Base-by-base conservation (phyloP, 371 early-diverging fungal genomes). In the Smittium mucronatum region DNA sequence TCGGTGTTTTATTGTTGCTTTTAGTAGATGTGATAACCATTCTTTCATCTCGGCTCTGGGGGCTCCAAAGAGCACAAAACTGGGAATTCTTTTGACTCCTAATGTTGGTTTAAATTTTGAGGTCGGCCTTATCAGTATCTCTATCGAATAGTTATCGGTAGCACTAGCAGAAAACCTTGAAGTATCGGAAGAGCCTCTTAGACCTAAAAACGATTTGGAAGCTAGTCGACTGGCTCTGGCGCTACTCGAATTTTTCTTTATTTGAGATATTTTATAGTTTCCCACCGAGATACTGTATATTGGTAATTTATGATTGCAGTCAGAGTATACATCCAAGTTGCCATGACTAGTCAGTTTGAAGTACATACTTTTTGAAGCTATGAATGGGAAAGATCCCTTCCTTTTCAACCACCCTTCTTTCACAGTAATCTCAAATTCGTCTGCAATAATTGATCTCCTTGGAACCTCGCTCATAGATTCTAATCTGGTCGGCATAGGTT, bases 1-100 rank as follows among this genome's bases (percentile, higher is more conserved):
- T 28, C 47, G 15, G 31, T 67, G 35, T 28, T 36, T 67, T 2
- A 67, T 67, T 16, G 67, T 67, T 16, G 67, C 67, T 28, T 67
- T 67, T 17, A 26, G 35, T 31, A 67, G 17, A 1, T 25, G 17
- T 16, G 25, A 2, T 2, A 67, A 2, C 67, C 67, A 67, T 2
- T 67, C 47, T 16, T 67, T 34, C 34, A 67, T 29, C 59, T 59
- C 59, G 47, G 11, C 21, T 21, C 47, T 47, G 11, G 5, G 11
- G 47, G 11, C 5, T 21, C 47, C 47, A 21, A 47, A 47, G 11
- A 47, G 47, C 5, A 47, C 21, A 47, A 47, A 47, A 47, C 47
- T 47, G 11, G 47, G 47, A 47, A 47, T 47, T 21, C 47, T 5
- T 11, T 47, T 59, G 16, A 16, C 26, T 26, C 59, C 28, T 21